These are phyloP conservation scores for Madurella fahalii DNA, from an alignment of 2,329 filamentous ascomycete species.

Conservation along the genomic window DNA sequence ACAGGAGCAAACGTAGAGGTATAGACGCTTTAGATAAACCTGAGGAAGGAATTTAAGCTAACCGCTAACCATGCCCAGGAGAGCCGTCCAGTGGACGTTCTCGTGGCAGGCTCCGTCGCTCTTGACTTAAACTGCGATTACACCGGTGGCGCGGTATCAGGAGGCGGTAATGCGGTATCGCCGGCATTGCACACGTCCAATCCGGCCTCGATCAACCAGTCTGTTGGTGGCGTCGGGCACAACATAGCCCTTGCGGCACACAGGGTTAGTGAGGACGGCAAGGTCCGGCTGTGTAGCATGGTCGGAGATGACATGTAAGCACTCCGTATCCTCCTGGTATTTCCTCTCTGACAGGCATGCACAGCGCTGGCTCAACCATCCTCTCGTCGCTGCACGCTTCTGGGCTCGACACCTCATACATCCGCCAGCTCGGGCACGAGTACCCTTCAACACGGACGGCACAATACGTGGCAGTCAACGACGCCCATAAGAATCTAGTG, in stretches of 20 bases:
- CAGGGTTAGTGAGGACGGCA: constrained; percentile 54
- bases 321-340: not conserved
- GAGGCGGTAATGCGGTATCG: constrained; percentile 28
- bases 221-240: constrained; percentile 84
- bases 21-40: not conserved
- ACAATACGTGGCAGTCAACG: constrained; percentile 89
- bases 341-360: not conserved
- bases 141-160: constrained; percentile 27
- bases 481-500: constrained; percentile 75
- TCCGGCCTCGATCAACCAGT: constrained; percentile 73
- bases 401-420: constrained; percentile 60
- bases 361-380: constrained; percentile 67
- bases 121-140: constrained; percentile 86
- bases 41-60: not conserved
- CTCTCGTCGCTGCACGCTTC: constrained; percentile 60
- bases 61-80: constrained; percentile 11
- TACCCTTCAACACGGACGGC: constrained; percentile 63
- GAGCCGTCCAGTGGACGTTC: constrained; percentile 51
- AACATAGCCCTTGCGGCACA: constrained; percentile 87
- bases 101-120: constrained; percentile 87
- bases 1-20: constrained; percentile 5
- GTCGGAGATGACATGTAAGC: constrained; percentile 72
- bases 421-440: constrained; percentile 52
- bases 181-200: constrained; percentile 77
- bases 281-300: constrained; percentile 72